Evolutionary conservation across 441 rosid species (phyloP).

Genomic region (Corymbia citriodora): DNA sequence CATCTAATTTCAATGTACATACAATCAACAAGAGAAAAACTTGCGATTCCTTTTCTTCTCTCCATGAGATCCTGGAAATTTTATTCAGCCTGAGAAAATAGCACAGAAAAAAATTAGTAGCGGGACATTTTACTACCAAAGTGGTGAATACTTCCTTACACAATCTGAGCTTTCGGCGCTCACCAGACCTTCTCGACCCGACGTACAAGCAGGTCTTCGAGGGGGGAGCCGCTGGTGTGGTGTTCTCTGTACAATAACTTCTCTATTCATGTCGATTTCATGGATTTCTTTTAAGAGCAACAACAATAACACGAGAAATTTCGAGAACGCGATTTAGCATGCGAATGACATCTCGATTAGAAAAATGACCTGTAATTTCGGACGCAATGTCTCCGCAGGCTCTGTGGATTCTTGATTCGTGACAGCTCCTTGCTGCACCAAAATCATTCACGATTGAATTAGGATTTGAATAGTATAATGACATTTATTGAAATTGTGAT

Average conservation of each 20-base stretch:
- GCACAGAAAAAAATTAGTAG: background rate
- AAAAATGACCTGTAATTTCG: conserved; percentile 54
- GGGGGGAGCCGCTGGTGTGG: conserved; percentile 69
- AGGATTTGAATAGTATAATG: background rate
- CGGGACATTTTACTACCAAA: background rate
- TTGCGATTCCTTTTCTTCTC: background rate
- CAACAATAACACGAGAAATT: background rate
- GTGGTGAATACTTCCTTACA: background rate
- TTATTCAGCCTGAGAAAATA: background rate
- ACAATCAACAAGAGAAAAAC: background rate
- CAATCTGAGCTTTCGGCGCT: background rate
- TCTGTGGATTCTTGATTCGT: conserved; percentile 35
- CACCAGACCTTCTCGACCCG: conserved; percentile 37
- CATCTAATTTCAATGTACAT: background rate
- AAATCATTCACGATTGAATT: background rate
- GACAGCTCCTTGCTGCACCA: conserved; percentile 64
- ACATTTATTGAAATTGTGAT: background rate
- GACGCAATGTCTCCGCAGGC: conserved; percentile 51
- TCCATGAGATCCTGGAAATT: background rate
- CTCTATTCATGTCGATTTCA: background rate
- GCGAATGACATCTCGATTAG: background rate
- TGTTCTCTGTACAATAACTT: conserved; percentile 36
- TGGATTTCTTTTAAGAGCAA: background rate
- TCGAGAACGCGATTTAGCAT: background rate
- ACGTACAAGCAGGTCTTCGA: conserved; percentile 57